phyloP scores from a whole-genome alignment of 257 asterid species.

The Verbena officinalis region DNA sequence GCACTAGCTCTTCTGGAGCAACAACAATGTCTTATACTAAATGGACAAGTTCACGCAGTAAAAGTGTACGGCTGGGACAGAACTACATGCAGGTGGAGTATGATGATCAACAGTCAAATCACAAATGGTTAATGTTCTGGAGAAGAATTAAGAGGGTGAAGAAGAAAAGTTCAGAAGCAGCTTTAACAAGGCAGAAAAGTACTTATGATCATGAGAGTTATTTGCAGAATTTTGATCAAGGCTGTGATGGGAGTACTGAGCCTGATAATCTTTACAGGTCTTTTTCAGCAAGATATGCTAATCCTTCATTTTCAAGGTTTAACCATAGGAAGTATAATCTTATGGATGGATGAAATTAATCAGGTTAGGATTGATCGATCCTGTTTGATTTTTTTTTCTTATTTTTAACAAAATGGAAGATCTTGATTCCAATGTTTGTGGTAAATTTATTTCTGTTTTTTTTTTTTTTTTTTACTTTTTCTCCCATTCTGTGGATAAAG shows the following conservation, averaged over 20 bases:
- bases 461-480: background rate
- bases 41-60: slow-evolving; percentile 58
- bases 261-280: slow-evolving; percentile 67
- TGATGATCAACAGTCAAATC: slow-evolving; percentile 23
- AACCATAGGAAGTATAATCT: slow-evolving; percentile 1
- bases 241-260: slow-evolving; percentile 38
- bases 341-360: slow-evolving; percentile 7
- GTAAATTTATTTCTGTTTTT: no score
- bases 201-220: slow-evolving; percentile 58
- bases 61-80: slow-evolving; percentile 52
- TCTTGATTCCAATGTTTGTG: no score
- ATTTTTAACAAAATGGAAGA: no score
- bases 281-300: slow-evolving; percentile 75
- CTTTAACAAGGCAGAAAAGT: slow-evolving; percentile 24
- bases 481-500: background rate
- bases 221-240: slow-evolving; percentile 72
- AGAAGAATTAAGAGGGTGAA: slow-evolving; percentile 43
- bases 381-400: no score
- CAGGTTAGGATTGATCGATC: no score
- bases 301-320: slow-evolving; percentile 44
- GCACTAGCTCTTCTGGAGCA: background rate
- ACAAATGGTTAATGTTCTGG: slow-evolving; percentile 59
- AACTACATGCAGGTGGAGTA: slow-evolving; percentile 20
- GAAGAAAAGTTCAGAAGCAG: slow-evolving; percentile 37
- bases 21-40: slow-evolving; percentile 13